Base-by-base conservation (phyloP, 768 basidiomycete genomes). In the Leccinum subgranulosum region DNA sequence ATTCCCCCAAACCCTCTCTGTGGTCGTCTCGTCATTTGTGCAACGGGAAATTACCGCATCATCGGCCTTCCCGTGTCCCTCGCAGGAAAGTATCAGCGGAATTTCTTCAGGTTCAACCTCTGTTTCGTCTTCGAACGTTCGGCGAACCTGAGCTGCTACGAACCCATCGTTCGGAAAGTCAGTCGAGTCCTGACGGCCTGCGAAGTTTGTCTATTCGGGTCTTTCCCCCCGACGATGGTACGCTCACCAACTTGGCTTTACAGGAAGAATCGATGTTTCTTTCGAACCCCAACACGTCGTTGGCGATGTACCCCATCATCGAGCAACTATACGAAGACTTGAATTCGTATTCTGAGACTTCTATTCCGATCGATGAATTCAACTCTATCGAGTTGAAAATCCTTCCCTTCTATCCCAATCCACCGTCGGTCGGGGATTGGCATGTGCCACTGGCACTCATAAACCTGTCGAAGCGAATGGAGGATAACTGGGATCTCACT, bases 261-360 rank as follows among this genome's bases (percentile, higher is more conserved):
- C 4, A 94, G 92, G 84, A 94, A 79, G 95, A 98, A 73, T 92
- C 93, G 0, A 79, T 78, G 15, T 97, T 96, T 69, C 78, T 99
- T 33, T 96, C 95, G 1, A 85, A 84, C 9, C 77, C 87, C 0
- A 73, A 80, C 46, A 87, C 85, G 3, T 86, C 86, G 1, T 76
- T 81, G 36, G 81, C 84, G 3, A 82, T 94, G 31, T 83, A 88
- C 67, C 83, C 88, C 15, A 92, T 98, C 52, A 83, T 98, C 21
- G 96, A 99, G 73, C 95, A 98, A 67, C 79, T 99, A 2, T 98
- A 94, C 64, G 95, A 98, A 67, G 97, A 99, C 65, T 75, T 99
- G 64, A 98, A 98, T 73, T 95, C 94, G 8, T 98, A 96, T 74
- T 94, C 93, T 1, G 96, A 98, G 75, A 94, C 96, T 1, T 93